A percentile compares a stretch with the other conserved stretches of the same genome.
Conservation (phyloP, 179 eudicot genomes). For the Beta corolliflora region DNA sequence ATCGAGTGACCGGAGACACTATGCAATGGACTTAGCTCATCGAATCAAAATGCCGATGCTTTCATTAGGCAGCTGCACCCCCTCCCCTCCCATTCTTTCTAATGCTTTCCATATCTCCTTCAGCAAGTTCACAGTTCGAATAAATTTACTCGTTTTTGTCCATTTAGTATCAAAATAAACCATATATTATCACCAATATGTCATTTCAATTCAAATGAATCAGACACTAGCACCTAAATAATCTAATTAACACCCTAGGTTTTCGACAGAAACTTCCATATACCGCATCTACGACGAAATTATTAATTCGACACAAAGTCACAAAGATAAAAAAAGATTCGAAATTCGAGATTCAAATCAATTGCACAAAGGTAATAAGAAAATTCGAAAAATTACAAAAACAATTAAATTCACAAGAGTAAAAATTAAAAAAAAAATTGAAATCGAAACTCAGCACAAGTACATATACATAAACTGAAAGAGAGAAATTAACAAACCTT, state of each 20-base stretch:
- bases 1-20: too few species aligned
- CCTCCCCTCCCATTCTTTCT: too few species aligned
- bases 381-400: background rate
- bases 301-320: background rate
- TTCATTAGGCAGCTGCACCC: too few species aligned
- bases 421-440: background rate
- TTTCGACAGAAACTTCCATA: background rate
- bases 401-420: background rate
- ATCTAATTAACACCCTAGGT: background rate
- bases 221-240: background rate
- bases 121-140: background rate
- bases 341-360: background rate
- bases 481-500: constrained; percentile 44
- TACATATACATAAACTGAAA: background rate
- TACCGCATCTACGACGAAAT: background rate
- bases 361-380: background rate
- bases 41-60: too few species aligned
- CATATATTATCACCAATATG: background rate
- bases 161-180: background rate
- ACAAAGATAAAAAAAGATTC: background rate
- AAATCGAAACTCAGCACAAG: background rate
- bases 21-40: too few species aligned
- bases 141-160: too few species aligned
- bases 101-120: background rate
- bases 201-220: background rate